Evolutionary conservation across 495 filamentous ascomycete species (phyloP).

Genomic region (Podospora appendiculata): DNA sequence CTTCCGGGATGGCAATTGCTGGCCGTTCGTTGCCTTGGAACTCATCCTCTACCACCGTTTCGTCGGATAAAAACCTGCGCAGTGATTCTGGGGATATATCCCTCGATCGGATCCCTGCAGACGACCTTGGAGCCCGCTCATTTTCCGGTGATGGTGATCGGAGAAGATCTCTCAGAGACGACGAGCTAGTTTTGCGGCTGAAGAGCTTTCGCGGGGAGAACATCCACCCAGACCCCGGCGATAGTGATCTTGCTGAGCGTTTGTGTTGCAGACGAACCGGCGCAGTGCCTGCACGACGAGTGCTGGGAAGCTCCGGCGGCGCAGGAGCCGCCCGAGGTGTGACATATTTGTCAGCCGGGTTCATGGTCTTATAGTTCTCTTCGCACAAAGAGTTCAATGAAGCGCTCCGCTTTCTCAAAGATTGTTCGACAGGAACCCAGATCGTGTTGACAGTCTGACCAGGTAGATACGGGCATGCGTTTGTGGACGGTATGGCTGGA

Average conservation of each 20-base stretch:
- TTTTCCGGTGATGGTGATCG: conserved; percentile 11
- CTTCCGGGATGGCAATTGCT: conserved; percentile 37
- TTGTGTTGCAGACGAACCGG: conserved; percentile 42
- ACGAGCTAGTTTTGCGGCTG: conserved; percentile 26
- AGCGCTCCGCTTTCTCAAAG: conserved; percentile 41
- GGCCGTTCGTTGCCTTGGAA: conserved; percentile 9
- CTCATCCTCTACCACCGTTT: conserved; percentile 17
- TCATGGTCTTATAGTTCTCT: conserved; percentile 60
- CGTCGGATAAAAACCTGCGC: conserved; percentile 34
- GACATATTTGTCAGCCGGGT: conserved; percentile 68
- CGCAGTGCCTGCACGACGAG: conserved; percentile 48
- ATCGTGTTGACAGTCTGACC: conserved; percentile 80
- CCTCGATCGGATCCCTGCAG: conserved; percentile 30
- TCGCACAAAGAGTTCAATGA: conserved; percentile 41
- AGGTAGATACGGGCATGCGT: conserved; percentile 74
- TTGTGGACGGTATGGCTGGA: conserved; percentile 60
- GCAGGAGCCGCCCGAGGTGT: conserved; percentile 55
- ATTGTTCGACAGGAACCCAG: conserved; percentile 65
- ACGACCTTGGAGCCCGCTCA: conserved; percentile 23
- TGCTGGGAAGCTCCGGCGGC: conserved; percentile 31
- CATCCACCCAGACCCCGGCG: conserved; percentile 37
- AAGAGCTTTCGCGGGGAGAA: conserved; percentile 36
- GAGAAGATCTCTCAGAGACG: conserved; percentile 14
- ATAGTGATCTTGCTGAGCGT: conserved; percentile 38
- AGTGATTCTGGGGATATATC: conserved; percentile 43